These are phyloP conservation scores for Chaetothyriales sp. DNA, from an alignment of 2,329 filamentous ascomycete genomes.

Conservation along the genomic window DNA sequence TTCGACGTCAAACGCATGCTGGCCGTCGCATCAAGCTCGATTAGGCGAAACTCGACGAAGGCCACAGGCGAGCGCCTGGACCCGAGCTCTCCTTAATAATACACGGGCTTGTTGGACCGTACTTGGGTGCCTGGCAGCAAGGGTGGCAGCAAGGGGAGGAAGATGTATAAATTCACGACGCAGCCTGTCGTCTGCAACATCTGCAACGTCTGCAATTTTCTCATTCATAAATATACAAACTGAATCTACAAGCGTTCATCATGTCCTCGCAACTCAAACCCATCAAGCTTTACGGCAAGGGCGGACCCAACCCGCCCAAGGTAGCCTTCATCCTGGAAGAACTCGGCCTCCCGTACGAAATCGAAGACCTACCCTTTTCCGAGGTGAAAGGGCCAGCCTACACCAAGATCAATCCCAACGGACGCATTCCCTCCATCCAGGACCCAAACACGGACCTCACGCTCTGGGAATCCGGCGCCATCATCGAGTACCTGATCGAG, in stretches of 20 bases:
- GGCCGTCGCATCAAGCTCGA: not conserved
- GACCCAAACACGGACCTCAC: slow-evolving; percentile 27
- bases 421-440: slow-evolving; percentile 24
- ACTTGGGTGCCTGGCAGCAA: too few relatives aligned
- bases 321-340: slow-evolving; percentile 22
- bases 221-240: too few relatives aligned
- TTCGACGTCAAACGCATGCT: not conserved
- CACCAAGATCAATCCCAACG: slow-evolving; percentile 14
- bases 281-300: slow-evolving; percentile 9
- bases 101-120: too few relatives aligned
- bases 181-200: too few relatives aligned
- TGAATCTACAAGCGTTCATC: not conserved
- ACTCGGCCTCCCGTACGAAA: slow-evolving; percentile 23
- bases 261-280: slow-evolving; percentile 11
- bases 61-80: too few relatives aligned
- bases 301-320: slow-evolving; percentile 16
- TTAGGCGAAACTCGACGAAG: too few relatives aligned
- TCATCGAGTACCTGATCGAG: slow-evolving; percentile 32
- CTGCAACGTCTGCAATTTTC: too few relatives aligned
- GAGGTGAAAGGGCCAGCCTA: slow-evolving; percentile 19
- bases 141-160: too few relatives aligned
- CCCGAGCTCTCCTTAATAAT: too few relatives aligned
- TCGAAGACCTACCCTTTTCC: slow-evolving; percentile 5
- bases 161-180: too few relatives aligned
- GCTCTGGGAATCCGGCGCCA: slow-evolving; percentile 34